Base-by-base conservation (phyloP, 176 grass and related monocot genomes). In the Triticum timopheevii region DNA sequence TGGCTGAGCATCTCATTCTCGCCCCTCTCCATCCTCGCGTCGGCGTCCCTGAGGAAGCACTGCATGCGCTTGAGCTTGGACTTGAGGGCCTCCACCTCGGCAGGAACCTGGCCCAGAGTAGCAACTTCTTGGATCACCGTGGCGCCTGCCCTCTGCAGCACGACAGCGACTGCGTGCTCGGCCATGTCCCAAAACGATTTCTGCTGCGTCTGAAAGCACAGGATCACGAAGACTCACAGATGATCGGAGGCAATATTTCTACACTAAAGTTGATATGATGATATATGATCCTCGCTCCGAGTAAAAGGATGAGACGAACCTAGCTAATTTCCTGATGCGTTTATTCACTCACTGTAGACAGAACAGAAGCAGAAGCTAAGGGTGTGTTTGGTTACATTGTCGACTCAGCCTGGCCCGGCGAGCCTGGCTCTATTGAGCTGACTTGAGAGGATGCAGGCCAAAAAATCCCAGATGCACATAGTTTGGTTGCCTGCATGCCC, bases 1-100 rank as follows among this genome's bases (percentile, higher is more conserved):
- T 65, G 24, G n/a, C 16, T 65, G 22, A 80, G 58, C 77, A 80
- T 64, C 33, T 45, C 44, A 13, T 45, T 45, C 44, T 80, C 35
- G 8, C 59, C 78, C 25, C 59, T 80, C n/a, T 80, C 59, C 78
- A 44, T 80, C 78, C 78, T 80, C 9, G 15, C 9, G 61, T 80
- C 78, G 35, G 78, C 40, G 6, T 80, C 77, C 9, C 35, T 28
- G 8, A 80, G 78, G 36, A 80, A 80, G 11, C 59, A 64, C 59
- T 80, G 35, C 78, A 80, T 80, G 59, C 59, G n/a, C 78, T 42
- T 62, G 15, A 80, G 77, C 58, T 80, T 59, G 0, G 77, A 25
- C 61, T 64, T 80, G 58, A 80, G 59, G 13, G 36, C 2, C 59
- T 80, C 77, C 59, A 80, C 77, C 59, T 80, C 64, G 35, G n/a